Base-by-base conservation (phyloP, 2,329 filamentous ascomycete genomes). In the Penicillium sp. region DNA sequence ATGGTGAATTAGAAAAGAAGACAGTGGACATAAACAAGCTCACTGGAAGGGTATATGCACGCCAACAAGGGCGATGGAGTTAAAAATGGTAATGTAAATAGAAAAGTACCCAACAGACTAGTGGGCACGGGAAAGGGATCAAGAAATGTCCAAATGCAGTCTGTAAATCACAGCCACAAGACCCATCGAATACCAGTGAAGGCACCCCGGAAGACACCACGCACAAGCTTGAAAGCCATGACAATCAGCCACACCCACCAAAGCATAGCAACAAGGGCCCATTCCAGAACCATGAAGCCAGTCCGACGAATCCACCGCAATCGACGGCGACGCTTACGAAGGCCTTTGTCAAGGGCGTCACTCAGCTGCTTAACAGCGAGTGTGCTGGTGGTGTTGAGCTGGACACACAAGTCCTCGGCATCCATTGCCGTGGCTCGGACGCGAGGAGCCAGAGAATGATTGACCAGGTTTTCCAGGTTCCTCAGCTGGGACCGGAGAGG, bases 211-310 rank as follows among this genome's bases (percentile, higher is more conserved):
- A 84, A 77, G 1, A 85, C 59, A 10, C 83, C 82, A 52, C 82
- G 72, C 32, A 86, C 70, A 13, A 87, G 68, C 52, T 87, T 80
- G 45, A 85, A 74, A 22, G 91, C 75, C 66, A 89, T 86, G 22
- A 96, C 90, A 31, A 95, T 75, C 52, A 94, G 81, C 89, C 91
- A 97, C 15, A 94, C 83, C 69, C 85, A 88, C 89, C 93, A 96
- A 83, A 97, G 88, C 59, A 94, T 80, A 4, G 86, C 87, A 34
- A 97, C 82, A 17, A 97, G 77, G 43, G 82, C 73, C 88, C 89
- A 96, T 73, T 97, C 91, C 15, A 96, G 80, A 19, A 84, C 70
- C 48, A 89, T 81, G 79, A 89, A 97, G 13, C 88, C 84, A 0
- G 82, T 81, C 13, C 87, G 76, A 34, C 88, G 76, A 22, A 89